A percentile compares a stretch with the other conserved stretches of the same genome.
Evolutionary conservation across 2,329 filamentous ascomycete species (phyloP).

Genomic region (Penicillium italicum): DNA sequence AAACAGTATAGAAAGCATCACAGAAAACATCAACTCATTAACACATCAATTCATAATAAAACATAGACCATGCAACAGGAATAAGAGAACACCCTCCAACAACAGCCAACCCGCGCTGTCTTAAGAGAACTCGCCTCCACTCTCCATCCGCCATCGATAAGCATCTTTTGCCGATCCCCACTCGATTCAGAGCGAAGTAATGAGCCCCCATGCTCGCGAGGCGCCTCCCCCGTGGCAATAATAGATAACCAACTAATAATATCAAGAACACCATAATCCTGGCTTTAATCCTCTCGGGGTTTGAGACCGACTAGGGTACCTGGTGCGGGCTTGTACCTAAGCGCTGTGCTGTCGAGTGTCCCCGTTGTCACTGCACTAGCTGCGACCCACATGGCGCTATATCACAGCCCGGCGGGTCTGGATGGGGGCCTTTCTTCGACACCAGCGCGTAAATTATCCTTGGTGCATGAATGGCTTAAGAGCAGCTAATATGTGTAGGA

Average conservation of each 20-base stretch:
- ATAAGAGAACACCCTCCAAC: background rate
- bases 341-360: constrained; percentile 6
- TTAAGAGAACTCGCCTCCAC: background rate
- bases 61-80: background rate
- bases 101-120: background rate
- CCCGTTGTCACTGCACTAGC: constrained; percentile 9
- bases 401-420: constrained; percentile 8
- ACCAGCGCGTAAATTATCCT: background rate
- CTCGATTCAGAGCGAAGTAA: background rate
- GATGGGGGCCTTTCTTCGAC: background rate
- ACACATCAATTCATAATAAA: background rate
- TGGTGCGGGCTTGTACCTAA: constrained; percentile 12
- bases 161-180: background rate
- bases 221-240: background rate
- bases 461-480: background rate
- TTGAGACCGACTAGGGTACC: constrained; percentile 13
- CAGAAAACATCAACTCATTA: constrained; percentile 2
- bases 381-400: constrained; percentile 11
- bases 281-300: background rate
- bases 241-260: background rate
- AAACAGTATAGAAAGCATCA: constrained; percentile 6
- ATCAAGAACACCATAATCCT: background rate
- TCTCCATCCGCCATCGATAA: background rate
- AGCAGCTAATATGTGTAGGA: background rate
- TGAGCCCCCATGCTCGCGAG: background rate